These are phyloP conservation scores for Veloporphyrellus conicus DNA, from an alignment of 1,284 basidiomycete genomes.

Conservation along the genomic window DNA sequence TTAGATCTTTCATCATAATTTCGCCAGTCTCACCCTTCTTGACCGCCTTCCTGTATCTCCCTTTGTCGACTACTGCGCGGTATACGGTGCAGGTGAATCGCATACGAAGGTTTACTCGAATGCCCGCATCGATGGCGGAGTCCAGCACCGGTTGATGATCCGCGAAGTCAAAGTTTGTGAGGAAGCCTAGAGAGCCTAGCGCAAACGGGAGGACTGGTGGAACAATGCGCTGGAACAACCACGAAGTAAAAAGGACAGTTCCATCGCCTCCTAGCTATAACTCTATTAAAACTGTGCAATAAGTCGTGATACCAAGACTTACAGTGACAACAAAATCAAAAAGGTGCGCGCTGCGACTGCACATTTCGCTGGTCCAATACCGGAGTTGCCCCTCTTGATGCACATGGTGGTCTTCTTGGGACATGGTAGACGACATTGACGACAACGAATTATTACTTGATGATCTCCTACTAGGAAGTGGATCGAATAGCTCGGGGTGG, in stretches of 20 bases:
- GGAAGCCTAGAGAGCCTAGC: conserved; percentile 96
- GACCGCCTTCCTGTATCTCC: conserved; percentile 74
- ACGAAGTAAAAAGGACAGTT: conserved; percentile 97
- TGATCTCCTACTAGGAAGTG: conserved; percentile 68
- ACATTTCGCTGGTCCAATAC: conserved; percentile 98
- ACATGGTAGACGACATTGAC: conserved; percentile 42
- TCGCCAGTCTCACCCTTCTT: conserved; percentile 90
- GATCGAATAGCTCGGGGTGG: conserved; percentile 85
- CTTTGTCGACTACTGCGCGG: conserved; percentile 75
- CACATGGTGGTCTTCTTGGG: conserved; percentile 37
- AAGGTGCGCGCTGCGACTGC: conserved; percentile 83
- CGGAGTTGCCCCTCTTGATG: conserved; percentile 84
- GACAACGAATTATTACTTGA: conserved; percentile 62
- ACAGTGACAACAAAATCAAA: conserved; percentile 99
- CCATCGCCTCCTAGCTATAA: conserved; percentile 91
- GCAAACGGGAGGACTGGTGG: conserved; percentile 97
- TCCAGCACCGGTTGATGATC: conserved; percentile 87
- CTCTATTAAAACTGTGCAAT: conserved; percentile 11
- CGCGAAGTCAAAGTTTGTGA: conserved; percentile 96
- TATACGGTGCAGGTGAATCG: conserved; percentile 99
- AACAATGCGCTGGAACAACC: conserved; percentile 98
- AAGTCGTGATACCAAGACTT: conserved; percentile 32
- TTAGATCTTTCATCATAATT: conserved; percentile 89
- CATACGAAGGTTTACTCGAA: conserved; percentile 97
- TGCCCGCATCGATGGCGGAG: conserved; percentile 86